phyloP scores from a whole-genome alignment of 2,329 filamentous ascomycete genomes.

The Hymenoscyphus scutula region DNA sequence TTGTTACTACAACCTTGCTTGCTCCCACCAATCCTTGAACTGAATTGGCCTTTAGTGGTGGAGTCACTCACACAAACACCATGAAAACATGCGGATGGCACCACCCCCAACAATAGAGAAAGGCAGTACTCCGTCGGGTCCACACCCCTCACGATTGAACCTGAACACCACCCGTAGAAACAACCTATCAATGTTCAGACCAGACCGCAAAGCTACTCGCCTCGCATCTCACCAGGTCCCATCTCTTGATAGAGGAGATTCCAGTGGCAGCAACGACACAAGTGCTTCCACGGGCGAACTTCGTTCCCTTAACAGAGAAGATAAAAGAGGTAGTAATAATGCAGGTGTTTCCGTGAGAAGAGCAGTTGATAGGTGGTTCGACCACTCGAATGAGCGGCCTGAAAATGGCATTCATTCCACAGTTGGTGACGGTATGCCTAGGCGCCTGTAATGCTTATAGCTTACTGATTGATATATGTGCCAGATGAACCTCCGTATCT shows the following conservation, averaged over 20 bases:
- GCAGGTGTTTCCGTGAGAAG: constrained; percentile 18
- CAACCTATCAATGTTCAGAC: neutral
- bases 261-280: constrained; percentile 19
- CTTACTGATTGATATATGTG: constrained; percentile 6
- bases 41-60: neutral
- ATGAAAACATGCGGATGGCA: neutral
- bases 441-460: neutral
- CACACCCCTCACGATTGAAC: neutral
- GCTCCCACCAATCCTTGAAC: neutral
- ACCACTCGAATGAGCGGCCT: constrained; percentile 28
- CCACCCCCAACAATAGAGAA: neutral
- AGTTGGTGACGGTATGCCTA: constrained; percentile 29
- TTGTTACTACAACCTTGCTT: neutral
- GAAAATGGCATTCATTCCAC: constrained; percentile 11
- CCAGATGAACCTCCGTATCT: constrained; percentile 33
- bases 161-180: neutral
- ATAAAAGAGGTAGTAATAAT: constrained; percentile 2
- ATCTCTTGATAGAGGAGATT: neutral
- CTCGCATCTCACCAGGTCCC: neutral
- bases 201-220: neutral
- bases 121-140: neutral
- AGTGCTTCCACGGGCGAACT: neutral
- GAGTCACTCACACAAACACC: neutral
- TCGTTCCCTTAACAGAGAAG: too few relatives aligned
- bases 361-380: constrained; percentile 31